These are phyloP conservation scores for Aciculosporium take DNA, from an alignment of 2,329 filamentous ascomycete species.

Conservation along the genomic window DNA sequence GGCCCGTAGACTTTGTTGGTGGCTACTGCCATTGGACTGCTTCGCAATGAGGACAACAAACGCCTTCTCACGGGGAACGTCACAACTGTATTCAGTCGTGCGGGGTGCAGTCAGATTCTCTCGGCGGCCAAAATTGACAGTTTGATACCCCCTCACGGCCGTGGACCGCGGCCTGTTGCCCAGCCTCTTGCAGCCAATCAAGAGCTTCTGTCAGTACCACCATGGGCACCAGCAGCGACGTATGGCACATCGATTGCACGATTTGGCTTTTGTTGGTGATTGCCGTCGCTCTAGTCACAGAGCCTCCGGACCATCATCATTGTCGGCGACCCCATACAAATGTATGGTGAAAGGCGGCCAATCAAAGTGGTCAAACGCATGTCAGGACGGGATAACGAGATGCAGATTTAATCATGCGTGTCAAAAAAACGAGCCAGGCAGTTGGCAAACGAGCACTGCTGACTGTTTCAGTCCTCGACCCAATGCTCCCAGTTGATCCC, in stretches of 20 bases:
- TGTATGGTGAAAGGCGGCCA: not conserved
- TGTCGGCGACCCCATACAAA: too few species aligned
- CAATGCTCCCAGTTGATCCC: too few species aligned
- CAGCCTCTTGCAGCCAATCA: conserved; percentile 1
- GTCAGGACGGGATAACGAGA: conserved; percentile 5
- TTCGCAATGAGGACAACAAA: too few species aligned
- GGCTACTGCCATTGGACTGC: not conserved
- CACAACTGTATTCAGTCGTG: not conserved
- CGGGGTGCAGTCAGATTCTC: not conserved
- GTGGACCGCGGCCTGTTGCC: not conserved
- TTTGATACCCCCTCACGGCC: not conserved
- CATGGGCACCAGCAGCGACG: not conserved
- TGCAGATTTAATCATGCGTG: conserved; percentile 6
- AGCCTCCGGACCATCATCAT: conserved; percentile 1
- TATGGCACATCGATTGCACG: conserved; percentile 1
- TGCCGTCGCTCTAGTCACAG: not conserved
- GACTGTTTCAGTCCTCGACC: too few species aligned
- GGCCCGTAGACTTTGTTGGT: not conserved
- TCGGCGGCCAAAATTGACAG: not conserved
- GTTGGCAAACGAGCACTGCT: not conserved
- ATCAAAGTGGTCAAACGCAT: conserved; percentile 3
- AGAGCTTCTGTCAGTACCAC: not conserved
- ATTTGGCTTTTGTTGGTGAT: conserved; percentile 3
- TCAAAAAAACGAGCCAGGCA: conserved; percentile 3
- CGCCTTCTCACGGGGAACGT: not conserved